Conservation (phyloP, 2,329 filamentous ascomycete genomes). For the Penicillium sp. region DNA sequence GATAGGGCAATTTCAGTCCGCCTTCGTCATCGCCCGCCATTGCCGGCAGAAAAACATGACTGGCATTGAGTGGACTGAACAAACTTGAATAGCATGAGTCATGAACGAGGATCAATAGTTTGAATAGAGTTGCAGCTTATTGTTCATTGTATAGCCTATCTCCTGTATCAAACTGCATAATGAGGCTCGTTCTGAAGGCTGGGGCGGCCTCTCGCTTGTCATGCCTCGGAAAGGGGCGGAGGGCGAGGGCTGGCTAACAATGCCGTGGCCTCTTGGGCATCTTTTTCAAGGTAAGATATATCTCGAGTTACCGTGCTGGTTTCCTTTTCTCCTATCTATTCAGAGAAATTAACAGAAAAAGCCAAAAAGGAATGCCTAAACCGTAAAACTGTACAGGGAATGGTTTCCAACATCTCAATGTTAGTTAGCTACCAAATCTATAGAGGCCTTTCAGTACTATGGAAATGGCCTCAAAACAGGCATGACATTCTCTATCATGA, state of each 20-base stretch:
- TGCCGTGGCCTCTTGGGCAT: not conserved
- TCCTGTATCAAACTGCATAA: not conserved
- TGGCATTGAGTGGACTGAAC: not conserved
- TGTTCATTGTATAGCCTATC: not conserved
- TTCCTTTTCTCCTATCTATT: not conserved
- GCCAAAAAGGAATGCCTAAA: not conserved
- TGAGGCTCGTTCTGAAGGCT: not conserved
- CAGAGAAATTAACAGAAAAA: not conserved
- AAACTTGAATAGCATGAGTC: not conserved
- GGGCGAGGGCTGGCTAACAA: constrained; percentile 4
- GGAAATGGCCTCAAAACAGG: constrained; percentile 17
- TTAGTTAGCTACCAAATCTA: constrained; percentile 1
- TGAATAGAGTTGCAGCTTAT: not conserved
- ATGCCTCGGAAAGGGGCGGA: constrained; percentile 10
- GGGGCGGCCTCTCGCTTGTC: constrained; percentile 3
- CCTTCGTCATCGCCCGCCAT: constrained; percentile 34
- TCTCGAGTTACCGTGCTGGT: not conserved
- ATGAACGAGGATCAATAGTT: not conserved
- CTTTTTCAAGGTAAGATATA: not conserved
- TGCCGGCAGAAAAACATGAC: constrained; percentile 21
- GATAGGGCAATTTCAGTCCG: constrained; percentile 13
- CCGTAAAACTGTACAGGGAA: not conserved
- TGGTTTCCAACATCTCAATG: not conserved
- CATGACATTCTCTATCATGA: constrained; percentile 34
- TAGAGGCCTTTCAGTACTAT: not conserved